A percentile compares a stretch with the other conserved stretches of the same genome.
Evolutionary conservation across 345 rosid species (phyloP).

Genomic region (Pistacia vera): DNA sequence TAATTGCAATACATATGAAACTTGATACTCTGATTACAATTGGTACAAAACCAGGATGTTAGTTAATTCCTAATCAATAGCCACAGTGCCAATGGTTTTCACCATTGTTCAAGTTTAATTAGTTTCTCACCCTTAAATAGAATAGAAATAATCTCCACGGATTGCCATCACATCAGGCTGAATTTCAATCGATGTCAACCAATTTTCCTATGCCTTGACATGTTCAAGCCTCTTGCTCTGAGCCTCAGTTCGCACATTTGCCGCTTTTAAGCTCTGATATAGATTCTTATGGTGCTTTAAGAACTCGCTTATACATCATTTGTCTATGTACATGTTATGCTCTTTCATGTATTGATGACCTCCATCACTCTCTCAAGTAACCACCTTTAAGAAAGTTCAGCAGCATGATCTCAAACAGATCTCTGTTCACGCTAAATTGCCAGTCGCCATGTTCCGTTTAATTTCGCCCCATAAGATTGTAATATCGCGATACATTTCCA

Average conservation of each 20-base stretch:
- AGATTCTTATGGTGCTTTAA: slow-evolving; percentile 74
- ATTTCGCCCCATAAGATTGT: slow-evolving; percentile 89
- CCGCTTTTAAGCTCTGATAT: slow-evolving; percentile 57
- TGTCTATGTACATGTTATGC: slow-evolving; percentile 48
- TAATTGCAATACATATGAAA: too few relatives aligned
- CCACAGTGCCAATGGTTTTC: too few relatives aligned
- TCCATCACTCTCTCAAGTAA: slow-evolving; percentile 90
- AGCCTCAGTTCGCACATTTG: slow-evolving; percentile 58
- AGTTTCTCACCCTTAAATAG: too few relatives aligned
- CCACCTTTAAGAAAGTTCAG: slow-evolving; percentile 80
- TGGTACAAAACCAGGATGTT: too few relatives aligned
- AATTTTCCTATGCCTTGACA: slow-evolving; percentile 58
- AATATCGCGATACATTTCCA: slow-evolving; percentile 64
- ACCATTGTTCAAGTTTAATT: too few relatives aligned
- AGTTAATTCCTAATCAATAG: too few relatives aligned
- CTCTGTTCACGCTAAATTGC: slow-evolving; percentile 49
- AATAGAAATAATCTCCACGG: too few relatives aligned
- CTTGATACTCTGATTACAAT: too few relatives aligned
- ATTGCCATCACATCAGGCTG: background rate
- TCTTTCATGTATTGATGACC: slow-evolving; percentile 59
- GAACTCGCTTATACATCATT: slow-evolving; percentile 65
- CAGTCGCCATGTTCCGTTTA: slow-evolving; percentile 51
- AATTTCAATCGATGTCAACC: slow-evolving; percentile 42
- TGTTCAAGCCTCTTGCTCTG: slow-evolving; percentile 66
- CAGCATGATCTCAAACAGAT: slow-evolving; percentile 66